phyloP scores from a whole-genome alignment of 1,284 basidiomycete genomes.

The Heliocybe sulcata region DNA sequence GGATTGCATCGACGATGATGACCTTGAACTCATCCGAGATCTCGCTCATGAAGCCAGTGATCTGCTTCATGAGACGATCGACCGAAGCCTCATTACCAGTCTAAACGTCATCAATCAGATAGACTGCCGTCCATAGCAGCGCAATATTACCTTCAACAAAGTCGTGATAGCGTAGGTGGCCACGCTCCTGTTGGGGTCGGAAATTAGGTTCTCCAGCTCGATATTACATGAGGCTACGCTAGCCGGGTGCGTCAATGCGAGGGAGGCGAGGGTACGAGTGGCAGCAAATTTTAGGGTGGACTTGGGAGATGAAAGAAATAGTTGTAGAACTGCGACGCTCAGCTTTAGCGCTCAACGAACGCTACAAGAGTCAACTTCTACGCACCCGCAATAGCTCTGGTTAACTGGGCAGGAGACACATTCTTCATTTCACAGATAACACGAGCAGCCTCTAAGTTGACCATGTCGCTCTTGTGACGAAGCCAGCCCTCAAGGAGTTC shows the following conservation, averaged over 20 bases:
- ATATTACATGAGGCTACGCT: conserved; percentile 94
- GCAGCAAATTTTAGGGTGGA: conserved; percentile 96
- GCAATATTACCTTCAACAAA: conserved; percentile 72
- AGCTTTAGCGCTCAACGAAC: too few species aligned
- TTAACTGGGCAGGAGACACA: conserved; percentile 72
- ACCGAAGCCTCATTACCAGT: conserved; percentile 99
- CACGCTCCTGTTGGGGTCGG: conserved; percentile 93
- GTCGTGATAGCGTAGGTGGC: conserved; percentile 99
- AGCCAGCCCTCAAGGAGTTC: conserved; percentile 95
- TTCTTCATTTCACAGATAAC: conserved; percentile 96
- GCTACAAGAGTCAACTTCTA: too few species aligned
- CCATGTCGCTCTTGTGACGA: conserved; percentile 99
- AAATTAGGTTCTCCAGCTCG: conserved; percentile 96
- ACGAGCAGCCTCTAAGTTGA: conserved; percentile 97
- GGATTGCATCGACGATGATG: conserved; percentile 98
- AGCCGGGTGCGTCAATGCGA: conserved; percentile 78
- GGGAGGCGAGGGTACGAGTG: conserved; percentile 88
- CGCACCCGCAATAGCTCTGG: conserved; percentile 82
- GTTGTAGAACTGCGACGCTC: conserved; percentile 64
- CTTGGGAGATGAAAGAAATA: conserved; percentile 92
- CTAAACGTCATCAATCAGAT: conserved; percentile 22
- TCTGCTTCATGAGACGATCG: conserved; percentile 99
- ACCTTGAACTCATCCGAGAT: conserved; percentile 99
- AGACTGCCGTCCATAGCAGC: not conserved
- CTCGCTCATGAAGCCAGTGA: conserved; percentile 98